Evolutionary conservation across 2,329 filamentous ascomycete species (phyloP), one percentile per base, ranked within the genome.

Genomic region (Penicillium paneum): DNA sequence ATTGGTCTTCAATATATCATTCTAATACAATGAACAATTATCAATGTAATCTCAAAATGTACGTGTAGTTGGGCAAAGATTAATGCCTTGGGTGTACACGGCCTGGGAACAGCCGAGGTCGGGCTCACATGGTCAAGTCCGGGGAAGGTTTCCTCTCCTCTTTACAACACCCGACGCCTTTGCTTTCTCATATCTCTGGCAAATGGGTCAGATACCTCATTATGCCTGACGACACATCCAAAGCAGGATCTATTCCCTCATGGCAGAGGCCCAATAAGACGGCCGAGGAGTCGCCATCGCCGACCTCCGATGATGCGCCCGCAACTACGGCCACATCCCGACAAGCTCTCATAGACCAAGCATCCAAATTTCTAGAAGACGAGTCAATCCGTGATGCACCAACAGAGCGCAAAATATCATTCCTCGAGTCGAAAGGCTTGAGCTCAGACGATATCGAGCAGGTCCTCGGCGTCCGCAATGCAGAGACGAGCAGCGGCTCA

Each of bases 341-440:
- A 63, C 58, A 68, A 60, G 57, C 64, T 40, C 69, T 81, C 12
- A 66, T 89, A 34, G 84, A 90, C 15, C 84, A 91, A 67, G 91
- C 91, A 28, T 80, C 82, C 40, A 83, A 79, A 49, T 97, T 96
- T 67, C 81, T 97, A 4, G 78, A 89, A 47, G 87, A 95, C 56
- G 84, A 89, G 8, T 79, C 81, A 19, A 89, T 96, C 54, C 84
- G 82, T 55, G 77, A 87, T 71, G 84, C 87, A 32, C 79, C 87
- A 0, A 79, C 80, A 41, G 87, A 90, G 52, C 86, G 85, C 72
- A 96, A 96, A 76, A 78, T 82, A 19, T 81, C 83, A 8, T 96
- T 96, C 63, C 76, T 97, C 1, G 81, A 86, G 66, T 83, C 83
- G 47, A 97, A 97, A 71, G 90, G 90, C 3, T 76, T 96, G 8